phyloP scores from a whole-genome alignment of 441 rosid genomes.

The Jatropha multifida region DNA sequence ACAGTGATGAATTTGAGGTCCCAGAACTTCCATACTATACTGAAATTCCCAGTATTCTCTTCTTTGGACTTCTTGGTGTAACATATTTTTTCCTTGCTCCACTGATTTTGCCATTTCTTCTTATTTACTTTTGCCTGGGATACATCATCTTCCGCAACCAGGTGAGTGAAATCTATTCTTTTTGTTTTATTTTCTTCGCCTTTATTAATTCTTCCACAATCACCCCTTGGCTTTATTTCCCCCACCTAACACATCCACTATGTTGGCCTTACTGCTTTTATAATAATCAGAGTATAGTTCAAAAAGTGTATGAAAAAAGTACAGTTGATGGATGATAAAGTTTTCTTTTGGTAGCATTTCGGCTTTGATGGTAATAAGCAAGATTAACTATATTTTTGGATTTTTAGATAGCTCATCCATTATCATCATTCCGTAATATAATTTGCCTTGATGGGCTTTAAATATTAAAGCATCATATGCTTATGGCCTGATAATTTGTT shows the following conservation, averaged over 20 bases:
- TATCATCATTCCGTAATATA: not conserved
- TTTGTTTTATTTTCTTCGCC: conserved; percentile 5
- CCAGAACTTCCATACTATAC: conserved; percentile 67
- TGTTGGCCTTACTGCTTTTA: not conserved
- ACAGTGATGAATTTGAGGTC: conserved; percentile 59
- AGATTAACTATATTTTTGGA: not conserved
- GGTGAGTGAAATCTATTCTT: conserved; percentile 38
- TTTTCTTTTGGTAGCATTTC: not conserved
- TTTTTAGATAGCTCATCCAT: not conserved
- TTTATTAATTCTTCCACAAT: not conserved
- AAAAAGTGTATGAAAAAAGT: not conserved
- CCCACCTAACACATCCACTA: not conserved
- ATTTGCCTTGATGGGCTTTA: not conserved
- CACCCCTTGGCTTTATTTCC: not conserved
- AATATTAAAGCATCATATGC: not conserved
- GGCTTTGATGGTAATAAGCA: not conserved
- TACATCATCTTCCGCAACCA: conserved; percentile 87
- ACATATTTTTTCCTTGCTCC: conserved; percentile 95
- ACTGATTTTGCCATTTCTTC: conserved; percentile 88
- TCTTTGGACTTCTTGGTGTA: conserved; percentile 84
- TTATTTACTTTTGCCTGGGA: conserved; percentile 79
- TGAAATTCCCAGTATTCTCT: conserved; percentile 71
- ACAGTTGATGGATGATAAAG: not conserved
- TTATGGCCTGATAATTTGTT: not conserved
- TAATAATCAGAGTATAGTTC: not conserved